Percentiles rank a stretch among this genome's conserved stretches.
Conservation (phyloP, 2,329 filamentous ascomycete genomes). For the Emericellopsis atlantica region DNA sequence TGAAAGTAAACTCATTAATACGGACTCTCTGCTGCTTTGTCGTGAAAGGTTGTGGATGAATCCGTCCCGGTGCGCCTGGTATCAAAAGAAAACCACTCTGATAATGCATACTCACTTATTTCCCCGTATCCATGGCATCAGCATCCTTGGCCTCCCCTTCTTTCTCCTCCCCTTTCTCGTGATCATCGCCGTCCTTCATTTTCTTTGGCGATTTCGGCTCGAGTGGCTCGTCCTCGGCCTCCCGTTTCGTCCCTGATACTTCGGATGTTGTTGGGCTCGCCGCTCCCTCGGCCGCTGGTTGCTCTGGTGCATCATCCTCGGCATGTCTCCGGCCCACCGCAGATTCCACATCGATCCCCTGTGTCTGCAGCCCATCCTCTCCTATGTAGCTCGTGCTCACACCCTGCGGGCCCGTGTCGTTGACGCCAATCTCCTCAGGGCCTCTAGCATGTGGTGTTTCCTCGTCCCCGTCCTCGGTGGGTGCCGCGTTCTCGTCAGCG, state of each 20-base stretch:
- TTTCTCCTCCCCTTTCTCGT: constrained; percentile 5
- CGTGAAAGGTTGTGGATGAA: no score
- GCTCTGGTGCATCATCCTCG: constrained; percentile 10
- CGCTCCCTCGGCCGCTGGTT: not conserved
- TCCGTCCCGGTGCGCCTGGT: not conserved
- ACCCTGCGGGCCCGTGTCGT: constrained; percentile 70
- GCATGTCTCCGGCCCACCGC: constrained; percentile 41
- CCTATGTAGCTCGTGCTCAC: constrained; percentile 25
- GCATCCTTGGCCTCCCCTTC: constrained; percentile 3
- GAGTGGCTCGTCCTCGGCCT: constrained; percentile 36
- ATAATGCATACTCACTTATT: constrained; percentile 1
- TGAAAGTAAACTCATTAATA: not conserved
- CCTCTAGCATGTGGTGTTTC: constrained; percentile 70
- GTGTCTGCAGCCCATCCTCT: constrained; percentile 30
- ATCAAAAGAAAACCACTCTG: not conserved
- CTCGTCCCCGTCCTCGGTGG: constrained; percentile 29
- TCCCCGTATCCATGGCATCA: constrained; percentile 8
- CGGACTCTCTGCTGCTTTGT: no score
- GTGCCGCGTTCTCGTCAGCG: not conserved
- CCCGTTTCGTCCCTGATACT: constrained; percentile 37
- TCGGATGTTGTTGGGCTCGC: constrained; percentile 12
- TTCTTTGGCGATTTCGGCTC: constrained; percentile 35
- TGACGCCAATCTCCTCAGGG: constrained; percentile 71
- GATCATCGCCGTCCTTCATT: constrained; percentile 26
- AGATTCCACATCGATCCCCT: constrained; percentile 46